phyloP scores from a whole-genome alignment of 805 yeast species.

The Monosporozyma unispora region DNA sequence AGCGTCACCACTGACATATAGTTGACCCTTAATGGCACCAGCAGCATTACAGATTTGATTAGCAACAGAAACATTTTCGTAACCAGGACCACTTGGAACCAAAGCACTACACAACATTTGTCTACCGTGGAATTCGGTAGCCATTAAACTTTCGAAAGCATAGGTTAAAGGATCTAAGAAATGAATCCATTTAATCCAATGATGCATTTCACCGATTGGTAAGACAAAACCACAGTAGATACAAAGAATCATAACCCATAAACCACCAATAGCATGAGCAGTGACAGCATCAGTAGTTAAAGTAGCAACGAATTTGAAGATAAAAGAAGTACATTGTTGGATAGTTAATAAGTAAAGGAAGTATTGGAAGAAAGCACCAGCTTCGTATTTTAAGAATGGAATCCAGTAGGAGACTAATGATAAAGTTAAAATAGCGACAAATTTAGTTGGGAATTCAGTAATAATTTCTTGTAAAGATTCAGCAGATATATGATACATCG shows the following conservation, averaged over 20 bases:
- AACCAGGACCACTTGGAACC: conserved; percentile 51
- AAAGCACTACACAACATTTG: conserved; percentile 41
- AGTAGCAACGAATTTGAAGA: conserved; percentile 47
- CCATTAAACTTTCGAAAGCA: conserved; percentile 45
- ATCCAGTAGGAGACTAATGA: conserved; percentile 45
- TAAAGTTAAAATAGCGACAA: conserved; percentile 40
- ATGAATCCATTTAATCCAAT: conserved; percentile 54
- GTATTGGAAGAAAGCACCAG: conserved; percentile 48
- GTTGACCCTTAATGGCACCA: conserved; percentile 41
- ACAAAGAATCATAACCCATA: conserved; percentile 47
- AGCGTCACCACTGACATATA: conserved; percentile 42
- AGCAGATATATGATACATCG: conserved; percentile 56
- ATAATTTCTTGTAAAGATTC: conserved; percentile 51
- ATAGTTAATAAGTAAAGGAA: conserved; percentile 38
- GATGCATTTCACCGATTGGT: conserved; percentile 40
- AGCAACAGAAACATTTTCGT: conserved; percentile 32
- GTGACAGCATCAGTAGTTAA: conserved; percentile 44
- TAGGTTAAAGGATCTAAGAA: conserved; percentile 42
- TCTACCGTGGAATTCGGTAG: conserved; percentile 48
- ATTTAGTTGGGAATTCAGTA: conserved; percentile 49
- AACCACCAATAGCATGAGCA: conserved; percentile 49
- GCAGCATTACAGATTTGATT: conserved; percentile 44
- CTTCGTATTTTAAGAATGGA: conserved; percentile 40
- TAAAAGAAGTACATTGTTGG: conserved; percentile 44
- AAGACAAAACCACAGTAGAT: conserved; percentile 49